Base-by-base conservation (phyloP, 345 rosid genomes). In the Aquilaria malaccensis region DNA sequence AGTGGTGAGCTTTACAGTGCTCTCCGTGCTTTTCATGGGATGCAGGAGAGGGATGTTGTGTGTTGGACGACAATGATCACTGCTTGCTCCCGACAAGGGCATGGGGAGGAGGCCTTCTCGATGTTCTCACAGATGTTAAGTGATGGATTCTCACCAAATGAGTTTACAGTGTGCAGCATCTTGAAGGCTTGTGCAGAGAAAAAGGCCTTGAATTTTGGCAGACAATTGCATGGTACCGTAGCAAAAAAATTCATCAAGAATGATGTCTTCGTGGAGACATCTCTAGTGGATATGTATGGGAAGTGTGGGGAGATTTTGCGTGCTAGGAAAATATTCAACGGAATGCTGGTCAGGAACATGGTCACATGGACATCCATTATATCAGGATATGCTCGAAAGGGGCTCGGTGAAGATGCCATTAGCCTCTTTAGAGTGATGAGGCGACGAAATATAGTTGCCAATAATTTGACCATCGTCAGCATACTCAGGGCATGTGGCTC, bases 361-460 rank as follows among this genome's bases (percentile, higher is more conserved):
- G 91, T 81, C 61, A 87, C 93, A 13, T 89, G 95, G 98, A 89
- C 95, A 68, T 79, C 96, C n/a, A 81, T 89, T 48, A 87, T 92
- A 45, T 82, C 89, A n/a, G 95, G 91, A 13, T 89, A 92, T 64
- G 91, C 97, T 56, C 79, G 86, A 59, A 78, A 77, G 69, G 93
- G 95, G 66, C 81, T 67, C 11, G 95, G 95, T 9, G 89, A 85
- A 60, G 97, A 81, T 22, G 93, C 98, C 55, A 76, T 92, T 11
- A 59, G 52, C 51, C 95, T 87, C 60, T 89, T 92, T 66, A 74
- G 80, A 66, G 74, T 79, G 54, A 92, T 92, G 97, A 81, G 81
- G 80, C 78, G 84, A 70, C 76, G 77, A 55, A 83, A 82, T 56
- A 63, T 89, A 65, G 68, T 64, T 11, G 87, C 83, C 12, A 87